Conservation (phyloP, 1,284 basidiomycete species). For the Ceratobasidium sp. region DNA sequence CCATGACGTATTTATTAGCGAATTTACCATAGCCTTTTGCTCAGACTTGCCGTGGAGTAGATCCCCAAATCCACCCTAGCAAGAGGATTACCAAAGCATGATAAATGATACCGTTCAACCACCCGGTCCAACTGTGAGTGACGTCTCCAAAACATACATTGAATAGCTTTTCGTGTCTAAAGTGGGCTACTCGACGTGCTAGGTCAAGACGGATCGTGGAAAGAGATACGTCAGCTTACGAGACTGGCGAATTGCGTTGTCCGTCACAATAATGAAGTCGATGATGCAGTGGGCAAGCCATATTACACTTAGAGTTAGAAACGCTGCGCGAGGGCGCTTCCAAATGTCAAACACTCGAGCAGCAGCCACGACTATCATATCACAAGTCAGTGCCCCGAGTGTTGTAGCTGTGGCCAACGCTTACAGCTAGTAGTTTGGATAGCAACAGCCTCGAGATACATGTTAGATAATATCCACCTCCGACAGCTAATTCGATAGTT, state of each 20-base stretch:
- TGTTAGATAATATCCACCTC: neutral
- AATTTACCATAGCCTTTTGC: neutral
- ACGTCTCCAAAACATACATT: conserved; percentile 27
- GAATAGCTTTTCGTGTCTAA: conserved; percentile 25
- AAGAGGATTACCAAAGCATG: conserved; percentile 20
- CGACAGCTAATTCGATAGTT: conserved; percentile 3
- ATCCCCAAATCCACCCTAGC: conserved; percentile 27
- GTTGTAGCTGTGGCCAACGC: neutral
- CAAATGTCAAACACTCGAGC: conserved; percentile 32
- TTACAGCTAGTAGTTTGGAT: conserved; percentile 33
- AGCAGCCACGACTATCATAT: conserved; percentile 23
- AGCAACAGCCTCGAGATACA: conserved; percentile 22
- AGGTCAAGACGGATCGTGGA: neutral
- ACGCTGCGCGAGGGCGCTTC: conserved; percentile 11
- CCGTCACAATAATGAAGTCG: conserved; percentile 4
- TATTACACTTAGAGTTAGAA: conserved; percentile 17
- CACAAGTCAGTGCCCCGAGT: neutral
- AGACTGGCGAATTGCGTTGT: conserved; percentile 1
- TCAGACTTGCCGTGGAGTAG: conserved; percentile 26
- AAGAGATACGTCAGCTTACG: neutral
- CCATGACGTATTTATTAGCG: neutral
- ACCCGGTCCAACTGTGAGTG: conserved; percentile 2
- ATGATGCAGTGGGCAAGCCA: conserved; percentile 21
- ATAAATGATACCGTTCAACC: conserved; percentile 32
- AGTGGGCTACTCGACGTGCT: neutral